Percentiles rank a stretch among this genome's conserved stretches.
phyloP scores from a whole-genome alignment of 495 filamentous ascomycete species.

The Daldinia grandis region DNA sequence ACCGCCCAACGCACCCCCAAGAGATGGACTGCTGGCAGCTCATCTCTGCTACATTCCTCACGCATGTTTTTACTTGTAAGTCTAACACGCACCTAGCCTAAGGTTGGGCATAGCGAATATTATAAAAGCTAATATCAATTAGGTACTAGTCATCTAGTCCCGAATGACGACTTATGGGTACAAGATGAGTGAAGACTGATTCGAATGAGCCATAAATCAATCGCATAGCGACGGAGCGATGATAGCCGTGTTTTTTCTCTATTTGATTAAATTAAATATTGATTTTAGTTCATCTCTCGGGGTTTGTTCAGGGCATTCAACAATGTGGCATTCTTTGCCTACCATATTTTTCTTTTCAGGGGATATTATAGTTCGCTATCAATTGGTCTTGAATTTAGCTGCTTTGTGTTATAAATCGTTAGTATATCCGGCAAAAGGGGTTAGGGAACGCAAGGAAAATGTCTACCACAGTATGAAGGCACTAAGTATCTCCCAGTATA shows the following conservation, averaged over 20 bases:
- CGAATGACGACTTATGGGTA: slow-evolving; percentile 29
- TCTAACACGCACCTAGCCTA: background rate
- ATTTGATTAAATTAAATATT: background rate
- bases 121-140: slow-evolving; percentile 6
- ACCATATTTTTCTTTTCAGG: background rate
- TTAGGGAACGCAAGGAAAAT: no score
- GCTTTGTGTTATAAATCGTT: no score
- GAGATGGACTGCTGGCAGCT: slow-evolving; percentile 39
- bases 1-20: slow-evolving; percentile 24
- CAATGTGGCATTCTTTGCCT: background rate
- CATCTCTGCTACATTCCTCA: slow-evolving; percentile 29
- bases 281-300: background rate
- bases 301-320: background rate
- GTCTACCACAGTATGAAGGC: no score
- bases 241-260: background rate
- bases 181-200: background rate
- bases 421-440: no score
- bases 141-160: slow-evolving; percentile 30
- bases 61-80: slow-evolving; percentile 40
- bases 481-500: no score
- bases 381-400: background rate
- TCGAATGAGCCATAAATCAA: background rate
- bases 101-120: no score
- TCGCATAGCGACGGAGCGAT: background rate
- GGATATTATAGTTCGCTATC: background rate